These are phyloP conservation scores for Metarhizium humberi DNA, from an alignment of 2,329 filamentous ascomycete species.

Conservation along the genomic window DNA sequence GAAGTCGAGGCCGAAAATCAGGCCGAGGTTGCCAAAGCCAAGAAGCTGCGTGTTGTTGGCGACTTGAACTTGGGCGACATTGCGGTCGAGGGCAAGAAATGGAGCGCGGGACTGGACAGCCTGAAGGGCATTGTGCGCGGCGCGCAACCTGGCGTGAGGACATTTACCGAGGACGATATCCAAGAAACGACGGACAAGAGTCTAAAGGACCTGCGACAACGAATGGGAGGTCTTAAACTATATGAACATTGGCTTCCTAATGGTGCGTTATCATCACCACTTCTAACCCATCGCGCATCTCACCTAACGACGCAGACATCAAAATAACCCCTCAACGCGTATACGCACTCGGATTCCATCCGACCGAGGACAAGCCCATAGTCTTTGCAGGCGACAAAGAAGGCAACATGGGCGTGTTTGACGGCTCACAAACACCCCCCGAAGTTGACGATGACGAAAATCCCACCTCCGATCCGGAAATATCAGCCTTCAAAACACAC, in stretches of 20 bases:
- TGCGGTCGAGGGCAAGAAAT: slow-evolving; percentile 70
- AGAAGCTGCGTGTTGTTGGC: slow-evolving; percentile 43
- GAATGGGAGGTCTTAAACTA: slow-evolving; percentile 67
- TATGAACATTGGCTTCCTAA: slow-evolving; percentile 81
- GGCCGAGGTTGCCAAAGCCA: slow-evolving; percentile 39
- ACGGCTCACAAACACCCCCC: slow-evolving; percentile 65
- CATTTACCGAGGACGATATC: slow-evolving; percentile 78
- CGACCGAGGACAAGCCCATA: slow-evolving; percentile 73
- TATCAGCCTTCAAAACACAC: slow-evolving; percentile 85
- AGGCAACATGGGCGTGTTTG: slow-evolving; percentile 82
- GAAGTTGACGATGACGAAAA: slow-evolving; percentile 57
- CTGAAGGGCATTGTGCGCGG: slow-evolving; percentile 49
- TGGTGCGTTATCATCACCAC: slow-evolving; percentile 32
- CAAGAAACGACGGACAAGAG: slow-evolving; percentile 70
- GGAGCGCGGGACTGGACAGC: slow-evolving; percentile 58
- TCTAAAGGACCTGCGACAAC: slow-evolving; percentile 61
- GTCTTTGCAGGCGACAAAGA: slow-evolving; percentile 93
- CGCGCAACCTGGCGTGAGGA: slow-evolving; percentile 72
- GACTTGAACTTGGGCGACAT: slow-evolving; percentile 68
- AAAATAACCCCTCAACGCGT: slow-evolving; percentile 85
- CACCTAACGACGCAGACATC: slow-evolving; percentile 49
- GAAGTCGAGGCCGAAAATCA: slow-evolving; percentile 39
- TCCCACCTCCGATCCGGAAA: slow-evolving; percentile 60
- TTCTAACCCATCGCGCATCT: not conserved
- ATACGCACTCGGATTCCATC: slow-evolving; percentile 84